phyloP scores from a whole-genome alignment of 768 basidiomycete genomes.

The Collybiopsis confluens region DNA sequence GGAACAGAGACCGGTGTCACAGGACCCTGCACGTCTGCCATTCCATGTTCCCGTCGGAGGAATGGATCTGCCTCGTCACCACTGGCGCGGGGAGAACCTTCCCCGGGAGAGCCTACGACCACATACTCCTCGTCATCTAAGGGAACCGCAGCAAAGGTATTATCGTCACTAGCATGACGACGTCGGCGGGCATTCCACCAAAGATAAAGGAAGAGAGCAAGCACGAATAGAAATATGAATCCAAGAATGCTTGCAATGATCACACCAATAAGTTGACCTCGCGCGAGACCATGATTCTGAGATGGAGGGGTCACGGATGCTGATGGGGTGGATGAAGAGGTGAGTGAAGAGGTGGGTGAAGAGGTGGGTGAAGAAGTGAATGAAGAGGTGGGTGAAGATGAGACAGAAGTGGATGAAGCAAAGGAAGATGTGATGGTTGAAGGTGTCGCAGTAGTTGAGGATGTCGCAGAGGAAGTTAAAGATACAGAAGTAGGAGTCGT shows the following conservation, averaged over 20 bases:
- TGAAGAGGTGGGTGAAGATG: conserved; percentile 25
- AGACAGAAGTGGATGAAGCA: conserved; percentile 26
- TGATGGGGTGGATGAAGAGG: conserved; percentile 22
- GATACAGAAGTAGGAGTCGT: conserved; percentile 20
- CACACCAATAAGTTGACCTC: conserved; percentile 48
- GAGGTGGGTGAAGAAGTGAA: conserved; percentile 20
- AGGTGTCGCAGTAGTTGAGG: conserved; percentile 23
- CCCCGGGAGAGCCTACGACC: conserved; percentile 45
- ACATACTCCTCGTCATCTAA: conserved; percentile 30
- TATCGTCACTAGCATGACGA: conserved; percentile 12
- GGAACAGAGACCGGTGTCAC: conserved; percentile 7
- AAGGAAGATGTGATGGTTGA: conserved; percentile 21
- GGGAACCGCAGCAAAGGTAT: conserved; percentile 26
- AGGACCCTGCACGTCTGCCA: background rate
- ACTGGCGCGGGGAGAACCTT: conserved; percentile 64
- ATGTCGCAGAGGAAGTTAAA: conserved; percentile 25
- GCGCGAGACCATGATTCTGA: conserved; percentile 22
- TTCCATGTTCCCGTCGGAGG: conserved; percentile 33
- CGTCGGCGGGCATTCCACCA: conserved; percentile 45
- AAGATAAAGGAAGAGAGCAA: conserved; percentile 41
- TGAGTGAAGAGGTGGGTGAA: conserved; percentile 20
- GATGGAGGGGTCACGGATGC: conserved; percentile 16
- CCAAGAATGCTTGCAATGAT: conserved; percentile 60
- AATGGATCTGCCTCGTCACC: conserved; percentile 71
- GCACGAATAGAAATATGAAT: conserved; percentile 52